phyloP scores from a whole-genome alignment of 495 filamentous ascomycete genomes.

The Podospora sp. region DNA sequence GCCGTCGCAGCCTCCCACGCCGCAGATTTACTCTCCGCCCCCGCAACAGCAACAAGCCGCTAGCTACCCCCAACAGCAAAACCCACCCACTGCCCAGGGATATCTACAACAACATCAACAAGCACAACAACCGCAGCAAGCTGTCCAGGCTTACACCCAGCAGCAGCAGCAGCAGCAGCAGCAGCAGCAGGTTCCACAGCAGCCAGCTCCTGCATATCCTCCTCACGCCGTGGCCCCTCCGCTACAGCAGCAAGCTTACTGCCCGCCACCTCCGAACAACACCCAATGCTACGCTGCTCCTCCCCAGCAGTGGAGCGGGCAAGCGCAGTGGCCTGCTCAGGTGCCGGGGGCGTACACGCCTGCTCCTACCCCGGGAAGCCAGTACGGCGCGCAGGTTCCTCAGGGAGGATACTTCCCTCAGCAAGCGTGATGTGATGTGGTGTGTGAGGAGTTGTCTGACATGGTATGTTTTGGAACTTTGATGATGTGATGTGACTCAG shows the following conservation, averaged over 20 bases:
- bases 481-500: neutral
- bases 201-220: neutral
- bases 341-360: constrained; percentile 9
- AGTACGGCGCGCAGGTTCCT: neutral
- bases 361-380: constrained; percentile 5
- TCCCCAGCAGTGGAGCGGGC: constrained; percentile 11
- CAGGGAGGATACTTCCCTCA: constrained; percentile 2
- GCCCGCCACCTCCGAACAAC: neutral
- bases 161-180: no score
- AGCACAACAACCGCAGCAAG: neutral
- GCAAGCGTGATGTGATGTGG: neutral
- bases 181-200: no score
- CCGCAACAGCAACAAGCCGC: no score
- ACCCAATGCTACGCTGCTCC: neutral
- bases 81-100: neutral
- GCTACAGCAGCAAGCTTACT: neutral
- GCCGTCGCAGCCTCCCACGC: neutral
- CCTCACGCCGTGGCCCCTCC: neutral
- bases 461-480: neutral
- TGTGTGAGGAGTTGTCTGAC: neutral
- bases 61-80: neutral
- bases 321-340: constrained; percentile 6
- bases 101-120: neutral
- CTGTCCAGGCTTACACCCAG: neutral
- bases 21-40: neutral